phyloP scores from a whole-genome alignment of 768 basidiomycete species.

The Suillus plorans region DNA sequence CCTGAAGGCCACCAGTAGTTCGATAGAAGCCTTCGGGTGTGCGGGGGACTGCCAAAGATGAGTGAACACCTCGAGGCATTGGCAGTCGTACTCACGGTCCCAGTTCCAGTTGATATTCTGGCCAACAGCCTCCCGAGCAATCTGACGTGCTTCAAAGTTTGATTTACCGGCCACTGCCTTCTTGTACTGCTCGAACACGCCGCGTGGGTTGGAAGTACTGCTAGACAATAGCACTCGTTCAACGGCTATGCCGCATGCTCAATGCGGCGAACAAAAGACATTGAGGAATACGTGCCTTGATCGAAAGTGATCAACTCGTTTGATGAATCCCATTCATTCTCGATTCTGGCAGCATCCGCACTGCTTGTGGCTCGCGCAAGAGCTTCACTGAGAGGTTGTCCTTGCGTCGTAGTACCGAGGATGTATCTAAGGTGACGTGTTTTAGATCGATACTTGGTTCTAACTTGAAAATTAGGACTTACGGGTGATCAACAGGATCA shows the following conservation, averaged over 20 bases:
- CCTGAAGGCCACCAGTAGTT: slow-evolving; percentile 76
- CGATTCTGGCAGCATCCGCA: slow-evolving; percentile 68
- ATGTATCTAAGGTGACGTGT: slow-evolving; percentile 49
- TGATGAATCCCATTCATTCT: slow-evolving; percentile 68
- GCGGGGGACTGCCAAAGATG: slow-evolving; percentile 60
- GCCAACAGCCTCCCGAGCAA: slow-evolving; percentile 70
- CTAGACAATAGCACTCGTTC: slow-evolving; percentile 18
- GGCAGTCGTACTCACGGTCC: slow-evolving; percentile 56
- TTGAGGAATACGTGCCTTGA: slow-evolving; percentile 52
- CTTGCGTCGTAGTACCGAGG: slow-evolving; percentile 53
- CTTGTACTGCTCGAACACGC: slow-evolving; percentile 58
- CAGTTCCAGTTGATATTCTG: slow-evolving; percentile 83
- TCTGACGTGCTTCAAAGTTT: slow-evolving; percentile 64
- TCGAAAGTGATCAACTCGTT: slow-evolving; percentile 82
- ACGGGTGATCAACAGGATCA: slow-evolving; percentile 73
- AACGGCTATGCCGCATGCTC: slow-evolving; percentile 18
- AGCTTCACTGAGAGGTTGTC: slow-evolving; percentile 62
- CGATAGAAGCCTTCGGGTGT: slow-evolving; percentile 93
- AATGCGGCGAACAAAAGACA: slow-evolving; percentile 1
- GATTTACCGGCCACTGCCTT: slow-evolving; percentile 62
- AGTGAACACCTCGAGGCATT: slow-evolving; percentile 4
- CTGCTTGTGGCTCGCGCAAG: slow-evolving; percentile 67
- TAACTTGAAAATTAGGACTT: slow-evolving; percentile 24
- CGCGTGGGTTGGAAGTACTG: slow-evolving; percentile 31
- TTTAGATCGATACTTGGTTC: slow-evolving; percentile 1